These are phyloP conservation scores for Phyllosticta citriasiana DNA, from an alignment of 2,329 filamentous ascomycete genomes.

Conservation along the genomic window DNA sequence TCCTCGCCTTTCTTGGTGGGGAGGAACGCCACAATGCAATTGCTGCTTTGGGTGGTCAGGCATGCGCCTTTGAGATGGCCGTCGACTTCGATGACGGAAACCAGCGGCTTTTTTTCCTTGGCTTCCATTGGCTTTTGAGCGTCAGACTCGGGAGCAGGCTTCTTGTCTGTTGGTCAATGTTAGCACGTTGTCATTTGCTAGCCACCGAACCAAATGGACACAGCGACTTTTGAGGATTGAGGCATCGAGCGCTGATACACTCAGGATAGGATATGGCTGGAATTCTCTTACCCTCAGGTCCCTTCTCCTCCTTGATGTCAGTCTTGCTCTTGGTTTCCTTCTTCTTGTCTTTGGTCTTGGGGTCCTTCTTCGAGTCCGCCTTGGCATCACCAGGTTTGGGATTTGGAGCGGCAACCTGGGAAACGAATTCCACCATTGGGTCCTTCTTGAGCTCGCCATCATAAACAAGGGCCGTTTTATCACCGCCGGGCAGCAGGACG, in stretches of 20 bases:
- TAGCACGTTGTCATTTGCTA: conserved; percentile 29
- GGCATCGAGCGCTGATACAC: no score
- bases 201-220: no score
- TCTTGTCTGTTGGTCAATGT: conserved; percentile 30
- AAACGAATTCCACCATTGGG: conserved; percentile 71
- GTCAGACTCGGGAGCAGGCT: conserved; percentile 30
- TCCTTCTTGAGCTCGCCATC: conserved; percentile 79
- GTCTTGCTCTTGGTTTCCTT: conserved; percentile 23
- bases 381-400: conserved; percentile 52
- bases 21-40: conserved; percentile 66
- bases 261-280: no score
- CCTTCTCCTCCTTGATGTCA: conserved; percentile 27
- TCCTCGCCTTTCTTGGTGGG: conserved; percentile 36
- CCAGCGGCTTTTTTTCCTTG: conserved; percentile 46
- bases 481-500: conserved; percentile 64
- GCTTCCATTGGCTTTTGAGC: conserved; percentile 38
- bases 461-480: conserved; percentile 61
- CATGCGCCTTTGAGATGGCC: conserved; percentile 61
- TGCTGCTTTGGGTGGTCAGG: conserved; percentile 63
- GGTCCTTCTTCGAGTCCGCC: conserved; percentile 29
- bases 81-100: conserved; percentile 54
- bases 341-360: conserved; percentile 29
- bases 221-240: no score
- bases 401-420: conserved; percentile 68
- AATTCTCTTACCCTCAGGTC: not conserved